phyloP scores from a whole-genome alignment of 176 grass and related monocot genomes.

The Saccharum officinarum region DNA sequence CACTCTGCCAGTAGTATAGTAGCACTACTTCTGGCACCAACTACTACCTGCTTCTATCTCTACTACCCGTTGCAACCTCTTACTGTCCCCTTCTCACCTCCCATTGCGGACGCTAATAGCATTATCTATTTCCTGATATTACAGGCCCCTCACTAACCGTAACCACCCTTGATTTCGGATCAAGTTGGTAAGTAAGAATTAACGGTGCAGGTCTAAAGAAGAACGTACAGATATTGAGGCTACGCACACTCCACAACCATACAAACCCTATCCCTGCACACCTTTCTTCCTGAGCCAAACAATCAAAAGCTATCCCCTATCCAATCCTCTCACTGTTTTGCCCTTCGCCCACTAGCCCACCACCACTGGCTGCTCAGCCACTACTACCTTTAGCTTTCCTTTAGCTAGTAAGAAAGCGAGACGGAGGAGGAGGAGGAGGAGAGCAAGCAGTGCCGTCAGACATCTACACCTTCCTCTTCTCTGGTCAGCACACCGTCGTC shows the following conservation, averaged over 20 bases:
- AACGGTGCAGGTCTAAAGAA: constrained; percentile 1
- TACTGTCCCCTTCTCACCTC: no score
- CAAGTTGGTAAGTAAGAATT: constrained; percentile 9
- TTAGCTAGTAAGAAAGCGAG: neutral
- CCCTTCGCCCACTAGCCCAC: neutral
- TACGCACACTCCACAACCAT: neutral
- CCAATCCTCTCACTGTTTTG: neutral
- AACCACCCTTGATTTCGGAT: neutral
- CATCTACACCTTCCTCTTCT: neutral
- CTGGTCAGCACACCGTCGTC: neutral
- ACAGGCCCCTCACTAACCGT: neutral
- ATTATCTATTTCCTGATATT: no score
- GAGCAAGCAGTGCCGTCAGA: no score
- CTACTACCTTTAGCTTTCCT: neutral
- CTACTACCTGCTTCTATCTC: no score
- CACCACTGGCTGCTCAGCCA: neutral
- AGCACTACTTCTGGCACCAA: no score
- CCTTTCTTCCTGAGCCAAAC: neutral
- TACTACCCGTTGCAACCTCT: no score
- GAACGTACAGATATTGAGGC: constrained; percentile 33
- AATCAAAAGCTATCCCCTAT: neutral
- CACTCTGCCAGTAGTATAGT: no score
- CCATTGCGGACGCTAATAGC: no score
- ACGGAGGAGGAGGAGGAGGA: no score
- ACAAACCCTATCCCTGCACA: neutral